These are phyloP conservation scores for Fusarium tanahbumbuense DNA, from an alignment of 2,329 filamentous ascomycete genomes.

Conservation along the genomic window DNA sequence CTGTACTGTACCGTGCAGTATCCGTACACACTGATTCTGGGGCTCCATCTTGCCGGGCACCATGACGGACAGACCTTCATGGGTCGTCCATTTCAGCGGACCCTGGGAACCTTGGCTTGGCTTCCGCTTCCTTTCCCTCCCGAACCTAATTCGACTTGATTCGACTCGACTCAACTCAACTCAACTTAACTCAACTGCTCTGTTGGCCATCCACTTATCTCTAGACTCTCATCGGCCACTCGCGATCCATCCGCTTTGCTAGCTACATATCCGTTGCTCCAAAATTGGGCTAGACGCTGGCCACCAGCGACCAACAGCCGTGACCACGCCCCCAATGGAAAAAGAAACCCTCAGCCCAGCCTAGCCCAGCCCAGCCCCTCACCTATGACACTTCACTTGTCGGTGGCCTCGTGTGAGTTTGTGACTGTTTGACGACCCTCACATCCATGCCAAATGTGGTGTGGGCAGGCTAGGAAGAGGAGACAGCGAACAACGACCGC, in stretches of 20 bases:
- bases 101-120: constrained; percentile 22
- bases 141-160: constrained; percentile 28
- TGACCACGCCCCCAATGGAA: constrained; percentile 31
- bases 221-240: constrained; percentile 37
- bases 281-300: constrained; percentile 45
- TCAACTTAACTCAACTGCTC: neutral
- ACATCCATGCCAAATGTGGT: constrained; percentile 36
- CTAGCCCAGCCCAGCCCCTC: constrained; percentile 33
- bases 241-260: constrained; percentile 40
- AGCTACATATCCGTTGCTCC: constrained; percentile 43
- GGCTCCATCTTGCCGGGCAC: constrained; percentile 23
- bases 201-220: constrained; percentile 28
- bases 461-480: constrained; percentile 24
- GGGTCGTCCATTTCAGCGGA: constrained; percentile 37
- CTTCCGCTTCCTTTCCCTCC: constrained; percentile 39
- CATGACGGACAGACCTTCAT: constrained; percentile 27
- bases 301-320: constrained; percentile 42
- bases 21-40: constrained; percentile 5
- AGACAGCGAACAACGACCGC: constrained; percentile 20
- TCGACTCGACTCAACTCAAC: neutral
- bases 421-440: constrained; percentile 37
- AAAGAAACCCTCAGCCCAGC: constrained; percentile 26
- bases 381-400: constrained; percentile 38
- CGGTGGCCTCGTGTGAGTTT: constrained; percentile 35
- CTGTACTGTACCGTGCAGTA: neutral